phyloP scores from a whole-genome alignment of 257 asterid species.

The Rauvolfia tetraphylla region DNA sequence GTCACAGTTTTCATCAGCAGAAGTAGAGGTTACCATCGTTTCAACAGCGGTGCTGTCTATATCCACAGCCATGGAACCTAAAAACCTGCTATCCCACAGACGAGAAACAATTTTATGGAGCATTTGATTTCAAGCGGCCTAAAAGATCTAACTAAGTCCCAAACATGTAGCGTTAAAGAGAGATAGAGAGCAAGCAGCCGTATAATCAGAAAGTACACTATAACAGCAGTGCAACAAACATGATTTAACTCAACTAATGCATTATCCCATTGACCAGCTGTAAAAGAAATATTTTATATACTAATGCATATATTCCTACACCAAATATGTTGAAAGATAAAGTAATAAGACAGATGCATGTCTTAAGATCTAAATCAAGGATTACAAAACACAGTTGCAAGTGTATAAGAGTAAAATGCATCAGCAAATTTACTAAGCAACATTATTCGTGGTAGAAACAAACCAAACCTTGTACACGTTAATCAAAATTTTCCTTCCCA shows the following conservation, averaged over 20 bases:
- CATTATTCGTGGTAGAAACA: not conserved
- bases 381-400: not conserved
- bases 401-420: not conserved
- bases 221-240: not conserved
- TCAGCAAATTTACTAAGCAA: not conserved
- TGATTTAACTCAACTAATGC: not conserved
- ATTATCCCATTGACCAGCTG: not conserved
- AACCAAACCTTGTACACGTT: not conserved
- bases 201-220: not conserved
- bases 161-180: not conserved
- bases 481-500: not conserved
- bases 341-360: not conserved
- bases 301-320: not conserved
- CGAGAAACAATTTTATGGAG: not conserved
- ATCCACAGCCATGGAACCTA: conserved; percentile 26
- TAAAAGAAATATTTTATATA: no score
- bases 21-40: conserved; percentile 26
- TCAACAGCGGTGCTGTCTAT: conserved; percentile 51
- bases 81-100: conserved; percentile 15
- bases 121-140: not conserved
- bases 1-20: conserved; percentile 42
- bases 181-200: not conserved
- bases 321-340: not conserved
- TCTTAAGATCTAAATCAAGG: not conserved
- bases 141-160: not conserved